Evolutionary conservation across 1,284 basidiomycete genomes (phyloP).

Genomic region (Ustilago curta): DNA sequence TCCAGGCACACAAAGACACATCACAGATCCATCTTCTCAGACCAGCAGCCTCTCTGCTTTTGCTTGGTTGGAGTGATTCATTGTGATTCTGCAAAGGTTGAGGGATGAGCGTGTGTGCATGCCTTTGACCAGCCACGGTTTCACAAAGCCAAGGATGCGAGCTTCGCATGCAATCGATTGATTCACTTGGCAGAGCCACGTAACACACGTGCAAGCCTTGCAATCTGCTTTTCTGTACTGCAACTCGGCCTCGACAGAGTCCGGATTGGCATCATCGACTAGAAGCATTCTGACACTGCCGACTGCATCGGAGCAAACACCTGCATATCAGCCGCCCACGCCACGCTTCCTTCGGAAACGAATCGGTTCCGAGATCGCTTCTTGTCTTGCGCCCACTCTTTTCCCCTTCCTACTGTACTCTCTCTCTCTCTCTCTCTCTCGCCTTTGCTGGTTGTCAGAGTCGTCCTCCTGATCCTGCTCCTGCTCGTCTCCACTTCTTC

Average conservation of each 20-base stretch:
- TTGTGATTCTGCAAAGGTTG: too few relatives aligned
- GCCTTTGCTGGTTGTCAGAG: background rate
- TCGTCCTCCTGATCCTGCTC: background rate
- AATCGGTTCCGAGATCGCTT: background rate
- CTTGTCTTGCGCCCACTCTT: background rate
- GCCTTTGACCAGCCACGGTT: background rate
- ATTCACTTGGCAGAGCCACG: too few relatives aligned
- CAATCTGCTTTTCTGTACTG: too few relatives aligned
- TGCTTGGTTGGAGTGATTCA: too few relatives aligned
- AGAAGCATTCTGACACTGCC: too few relatives aligned
- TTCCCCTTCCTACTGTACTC: too few relatives aligned
- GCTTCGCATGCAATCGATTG: background rate
- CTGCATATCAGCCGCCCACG: background rate
- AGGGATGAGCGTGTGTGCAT: background rate
- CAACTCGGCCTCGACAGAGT: too few relatives aligned
- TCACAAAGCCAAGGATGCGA: background rate
- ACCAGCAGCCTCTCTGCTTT: too few relatives aligned
- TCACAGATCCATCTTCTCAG: too few relatives aligned
- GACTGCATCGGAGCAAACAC: too few relatives aligned
- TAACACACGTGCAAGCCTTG: too few relatives aligned
- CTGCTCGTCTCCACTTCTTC: background rate
- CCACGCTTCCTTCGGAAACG: constrained; percentile 5
- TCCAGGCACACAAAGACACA: constrained; percentile 10
- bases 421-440: background rate
- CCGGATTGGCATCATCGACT: too few relatives aligned